Conservation (phyloP, 2,329 filamentous ascomycete genomes). For the Neospermospora avenae region DNA sequence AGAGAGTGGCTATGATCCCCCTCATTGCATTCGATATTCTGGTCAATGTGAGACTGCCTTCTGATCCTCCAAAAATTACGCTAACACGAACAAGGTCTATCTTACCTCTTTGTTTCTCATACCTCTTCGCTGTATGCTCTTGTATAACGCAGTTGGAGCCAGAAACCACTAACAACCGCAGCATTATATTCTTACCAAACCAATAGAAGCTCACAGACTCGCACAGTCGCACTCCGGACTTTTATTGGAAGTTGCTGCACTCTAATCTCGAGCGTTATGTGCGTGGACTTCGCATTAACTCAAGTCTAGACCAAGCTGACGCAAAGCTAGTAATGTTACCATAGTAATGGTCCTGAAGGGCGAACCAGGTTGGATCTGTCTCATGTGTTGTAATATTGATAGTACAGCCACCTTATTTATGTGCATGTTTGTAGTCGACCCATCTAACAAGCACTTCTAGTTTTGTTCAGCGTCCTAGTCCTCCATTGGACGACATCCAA, state of each 20-base stretch:
- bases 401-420: slow-evolving; percentile 40
- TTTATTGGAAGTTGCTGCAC: slow-evolving; percentile 58
- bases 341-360: slow-evolving; percentile 56
- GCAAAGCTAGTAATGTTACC: slow-evolving; percentile 49
- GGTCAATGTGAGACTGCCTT: slow-evolving; percentile 44
- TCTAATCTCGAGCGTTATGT: slow-evolving; percentile 55
- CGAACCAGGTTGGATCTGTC: slow-evolving; percentile 62
- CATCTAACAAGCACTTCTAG: slow-evolving; percentile 33
- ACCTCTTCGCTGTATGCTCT: slow-evolving; percentile 52
- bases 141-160: not conserved
- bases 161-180: slow-evolving; percentile 29
- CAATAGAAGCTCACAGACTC: slow-evolving; percentile 43
- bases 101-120: slow-evolving; percentile 60
- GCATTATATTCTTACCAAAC: slow-evolving; percentile 54
- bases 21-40: slow-evolving; percentile 59
- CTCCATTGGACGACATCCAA: slow-evolving; percentile 56
- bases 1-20: slow-evolving; percentile 55
- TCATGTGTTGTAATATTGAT: slow-evolving; percentile 63
- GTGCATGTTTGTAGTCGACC: not conserved
- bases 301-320: not conserved
- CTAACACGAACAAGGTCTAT: slow-evolving; percentile 41
- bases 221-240: slow-evolving; percentile 53
- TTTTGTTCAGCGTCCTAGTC: slow-evolving; percentile 58
- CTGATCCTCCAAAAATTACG: not conserved
- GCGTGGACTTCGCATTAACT: slow-evolving; percentile 29